phyloP scores from a whole-genome alignment of 2,329 filamentous ascomycete genomes.

The Aspergillus luchuensis region DNA sequence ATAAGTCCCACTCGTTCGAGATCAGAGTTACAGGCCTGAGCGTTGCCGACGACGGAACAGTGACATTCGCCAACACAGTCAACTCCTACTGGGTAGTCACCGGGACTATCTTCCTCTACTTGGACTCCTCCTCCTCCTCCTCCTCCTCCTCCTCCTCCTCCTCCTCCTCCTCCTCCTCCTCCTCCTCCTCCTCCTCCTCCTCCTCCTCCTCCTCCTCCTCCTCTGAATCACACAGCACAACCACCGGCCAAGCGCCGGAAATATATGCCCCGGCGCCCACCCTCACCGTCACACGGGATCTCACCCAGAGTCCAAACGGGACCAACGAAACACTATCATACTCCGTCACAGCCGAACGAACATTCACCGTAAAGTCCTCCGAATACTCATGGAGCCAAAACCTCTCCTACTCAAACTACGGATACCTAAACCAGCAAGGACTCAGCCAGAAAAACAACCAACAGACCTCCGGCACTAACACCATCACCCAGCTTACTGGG shows the following conservation, averaged over 20 bases:
- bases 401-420: conserved; percentile 59
- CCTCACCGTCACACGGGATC: conserved; percentile 50
- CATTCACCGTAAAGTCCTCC: conserved; percentile 56
- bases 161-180: too few relatives aligned
- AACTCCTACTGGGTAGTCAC: conserved; percentile 73
- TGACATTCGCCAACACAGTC: conserved; percentile 57
- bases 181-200: too few relatives aligned
- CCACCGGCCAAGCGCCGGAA: conserved; percentile 25
- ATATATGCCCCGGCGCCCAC: conserved; percentile 45
- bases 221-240: not conserved
- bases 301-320: conserved; percentile 45
- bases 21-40: conserved; percentile 68
- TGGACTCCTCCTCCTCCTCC: conserved; percentile 52
- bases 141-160: too few relatives aligned
- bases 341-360: conserved; percentile 58
- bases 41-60: conserved; percentile 54
- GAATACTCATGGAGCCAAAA: conserved; percentile 60
- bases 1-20: conserved; percentile 64
- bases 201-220: conserved; percentile 32
- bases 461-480: conserved; percentile 50
- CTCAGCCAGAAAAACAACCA: conserved; percentile 57
- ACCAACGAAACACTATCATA: conserved; percentile 64
- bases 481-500: conserved; percentile 34
- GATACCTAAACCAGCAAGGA: conserved; percentile 57
- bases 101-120: conserved; percentile 80